Percentiles rank a stretch among this genome's conserved stretches.
Evolutionary conservation across 2,329 filamentous ascomycete genomes (phyloP).

Genomic region (Plenodomus biglobosus): DNA sequence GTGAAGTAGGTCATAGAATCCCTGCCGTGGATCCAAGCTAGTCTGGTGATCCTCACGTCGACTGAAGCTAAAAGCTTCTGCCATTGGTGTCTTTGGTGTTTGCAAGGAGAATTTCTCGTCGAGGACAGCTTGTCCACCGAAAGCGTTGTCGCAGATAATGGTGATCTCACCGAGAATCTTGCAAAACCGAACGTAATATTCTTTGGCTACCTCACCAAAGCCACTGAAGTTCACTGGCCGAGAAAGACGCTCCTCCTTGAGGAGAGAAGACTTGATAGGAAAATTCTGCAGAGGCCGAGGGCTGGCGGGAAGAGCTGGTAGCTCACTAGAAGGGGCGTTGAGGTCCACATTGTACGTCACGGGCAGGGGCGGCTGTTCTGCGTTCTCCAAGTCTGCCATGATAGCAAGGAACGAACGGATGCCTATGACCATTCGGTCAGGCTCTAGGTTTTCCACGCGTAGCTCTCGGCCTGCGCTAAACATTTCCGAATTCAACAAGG

Average conservation of each 20-base stretch:
- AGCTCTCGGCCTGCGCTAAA: slow-evolving; percentile 76
- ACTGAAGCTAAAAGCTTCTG: slow-evolving; percentile 89
- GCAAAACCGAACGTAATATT: slow-evolving; percentile 89
- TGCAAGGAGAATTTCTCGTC: slow-evolving; percentile 92
- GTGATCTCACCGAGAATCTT: slow-evolving; percentile 95
- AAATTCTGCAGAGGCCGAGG: slow-evolving; percentile 37
- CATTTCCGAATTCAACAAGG: slow-evolving; percentile 88
- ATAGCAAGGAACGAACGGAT: slow-evolving; percentile 92
- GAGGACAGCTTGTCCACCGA: slow-evolving; percentile 90
- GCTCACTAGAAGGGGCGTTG: slow-evolving; percentile 44
- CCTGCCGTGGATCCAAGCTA: slow-evolving; percentile 80
- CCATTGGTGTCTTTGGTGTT: slow-evolving; percentile 89
- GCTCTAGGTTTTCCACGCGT: slow-evolving; percentile 88
- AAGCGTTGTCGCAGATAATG: slow-evolving; percentile 93
- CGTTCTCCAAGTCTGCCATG: slow-evolving; percentile 88
- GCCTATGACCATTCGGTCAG: slow-evolving; percentile 95
- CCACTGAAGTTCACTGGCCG: slow-evolving; percentile 60
- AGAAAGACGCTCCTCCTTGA: slow-evolving; percentile 67
- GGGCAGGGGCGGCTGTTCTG: slow-evolving; percentile 83
- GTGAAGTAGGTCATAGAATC: slow-evolving; percentile 92
- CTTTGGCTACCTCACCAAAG: slow-evolving; percentile 74
- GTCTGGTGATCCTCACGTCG: slow-evolving; percentile 76
- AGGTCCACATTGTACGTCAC: slow-evolving; percentile 58
- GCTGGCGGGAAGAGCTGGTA: slow-evolving; percentile 35
- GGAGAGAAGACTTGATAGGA: slow-evolving; percentile 41